phyloP scores from a whole-genome alignment of 2,329 filamentous ascomycete species.

The Nectriaceae sp. region DNA sequence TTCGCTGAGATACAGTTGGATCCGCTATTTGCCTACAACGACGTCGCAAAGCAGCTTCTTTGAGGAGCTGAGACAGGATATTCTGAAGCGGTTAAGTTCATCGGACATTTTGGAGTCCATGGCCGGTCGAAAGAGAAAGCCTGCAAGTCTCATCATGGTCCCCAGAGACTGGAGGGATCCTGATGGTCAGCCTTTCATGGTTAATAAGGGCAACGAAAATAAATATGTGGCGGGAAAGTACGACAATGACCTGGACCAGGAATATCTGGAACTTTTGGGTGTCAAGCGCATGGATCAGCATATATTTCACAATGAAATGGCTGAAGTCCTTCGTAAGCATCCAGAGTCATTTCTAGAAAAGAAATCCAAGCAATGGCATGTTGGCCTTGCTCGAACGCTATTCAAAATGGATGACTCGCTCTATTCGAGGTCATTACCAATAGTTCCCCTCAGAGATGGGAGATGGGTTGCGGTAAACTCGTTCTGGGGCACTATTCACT shows the following conservation, averaged over 20 bases:
- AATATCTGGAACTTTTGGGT: neutral
- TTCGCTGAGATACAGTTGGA: neutral
- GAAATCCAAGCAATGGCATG: neutral
- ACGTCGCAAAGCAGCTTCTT: neutral
- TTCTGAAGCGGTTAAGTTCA: neutral
- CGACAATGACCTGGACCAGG: no score
- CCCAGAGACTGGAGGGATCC: constrained; percentile 2
- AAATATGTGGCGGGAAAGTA: constrained; percentile 1
- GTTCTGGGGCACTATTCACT: no score
- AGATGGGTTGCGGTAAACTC: no score
- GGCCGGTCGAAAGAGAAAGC: neutral
- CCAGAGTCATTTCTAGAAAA: constrained; percentile 1
- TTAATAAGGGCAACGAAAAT: neutral
- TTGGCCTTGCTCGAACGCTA: no score
- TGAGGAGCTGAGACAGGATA: neutral
- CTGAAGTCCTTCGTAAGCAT: neutral
- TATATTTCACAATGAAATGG: neutral
- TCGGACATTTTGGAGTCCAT: neutral
- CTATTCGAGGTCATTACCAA: no score
- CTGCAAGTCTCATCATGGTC: neutral
- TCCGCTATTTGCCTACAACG: constrained; percentile 1
- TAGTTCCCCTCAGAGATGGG: no score
- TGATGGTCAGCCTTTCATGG: constrained; percentile 1
- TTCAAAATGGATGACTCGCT: no score
- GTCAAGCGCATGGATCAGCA: neutral